Conservation (phyloP, 2,329 filamentous ascomycete genomes). For the Pseudogymnoascus sp. region DNA sequence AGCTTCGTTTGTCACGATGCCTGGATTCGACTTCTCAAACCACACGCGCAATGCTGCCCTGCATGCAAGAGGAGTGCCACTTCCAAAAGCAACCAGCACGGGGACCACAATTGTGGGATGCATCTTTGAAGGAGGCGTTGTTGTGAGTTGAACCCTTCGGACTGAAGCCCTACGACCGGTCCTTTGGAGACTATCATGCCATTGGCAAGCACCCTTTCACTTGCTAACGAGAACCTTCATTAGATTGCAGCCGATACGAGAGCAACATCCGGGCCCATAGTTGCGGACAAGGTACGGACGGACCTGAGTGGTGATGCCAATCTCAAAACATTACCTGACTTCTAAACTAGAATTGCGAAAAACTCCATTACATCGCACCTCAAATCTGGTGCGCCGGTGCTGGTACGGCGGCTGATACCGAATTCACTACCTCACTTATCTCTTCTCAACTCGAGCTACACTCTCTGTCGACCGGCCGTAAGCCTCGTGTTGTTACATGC, state of each 20-base stretch:
- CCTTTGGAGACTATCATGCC: not conserved
- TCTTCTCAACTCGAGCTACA: conserved; percentile 98
- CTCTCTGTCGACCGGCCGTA: conserved; percentile 89
- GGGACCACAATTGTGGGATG: conserved; percentile 98
- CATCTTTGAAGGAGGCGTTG: conserved; percentile 91
- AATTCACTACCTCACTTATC: conserved; percentile 98
- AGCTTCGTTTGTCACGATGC: conserved; percentile 56
- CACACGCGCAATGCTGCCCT: conserved; percentile 98
- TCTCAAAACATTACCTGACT: not conserved
- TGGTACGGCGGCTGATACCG: conserved; percentile 94
- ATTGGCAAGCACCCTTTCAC: not conserved
- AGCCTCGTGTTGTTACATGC: conserved; percentile 94
- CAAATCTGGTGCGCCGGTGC: conserved; percentile 99
- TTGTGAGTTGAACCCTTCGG: conserved; percentile 51
- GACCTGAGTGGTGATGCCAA: not conserved
- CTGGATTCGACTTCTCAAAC: conserved; percentile 98
- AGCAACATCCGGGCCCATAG: conserved; percentile 94
- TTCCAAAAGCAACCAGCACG: conserved; percentile 96
- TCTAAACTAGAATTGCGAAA: conserved; percentile 81
- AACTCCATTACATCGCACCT: conserved; percentile 96
- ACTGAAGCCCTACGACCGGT: not conserved
- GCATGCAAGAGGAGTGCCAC: conserved; percentile 85
- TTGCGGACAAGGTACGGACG: conserved; percentile 81
- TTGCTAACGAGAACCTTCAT: conserved; percentile 20
- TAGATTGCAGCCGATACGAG: conserved; percentile 96